These are phyloP conservation scores for Blastosporella zonata DNA, from an alignment of 1,284 basidiomycete species.

Conservation along the genomic window DNA sequence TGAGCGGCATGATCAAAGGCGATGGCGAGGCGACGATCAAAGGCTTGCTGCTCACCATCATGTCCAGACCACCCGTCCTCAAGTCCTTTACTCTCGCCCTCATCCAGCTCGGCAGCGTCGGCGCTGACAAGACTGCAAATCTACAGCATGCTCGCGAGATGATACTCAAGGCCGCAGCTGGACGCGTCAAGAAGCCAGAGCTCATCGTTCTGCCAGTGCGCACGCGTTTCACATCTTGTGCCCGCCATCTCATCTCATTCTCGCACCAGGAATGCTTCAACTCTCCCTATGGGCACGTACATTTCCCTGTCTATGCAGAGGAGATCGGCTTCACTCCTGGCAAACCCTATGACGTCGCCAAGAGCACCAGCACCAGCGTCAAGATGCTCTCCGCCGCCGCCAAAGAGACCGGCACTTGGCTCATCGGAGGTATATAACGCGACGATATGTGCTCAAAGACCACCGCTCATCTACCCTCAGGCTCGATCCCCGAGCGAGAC, in stretches of 20 bases:
- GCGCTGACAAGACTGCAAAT: conserved; percentile 70
- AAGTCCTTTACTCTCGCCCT: conserved; percentile 82
- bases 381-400: conserved; percentile 82
- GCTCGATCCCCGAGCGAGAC: conserved; percentile 88
- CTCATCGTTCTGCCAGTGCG: conserved; percentile 86
- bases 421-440: conserved; percentile 77
- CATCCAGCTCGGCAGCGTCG: conserved; percentile 78
- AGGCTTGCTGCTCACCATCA: neutral
- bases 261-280: conserved; percentile 91
- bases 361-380: conserved; percentile 74
- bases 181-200: conserved; percentile 57
- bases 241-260: neutral
- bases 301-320: conserved; percentile 87
- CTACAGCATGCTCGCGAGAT: conserved; percentile 78
- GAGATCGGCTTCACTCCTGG: conserved; percentile 62
- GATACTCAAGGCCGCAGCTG: conserved; percentile 66
- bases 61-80: conserved; percentile 32
- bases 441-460: neutral
- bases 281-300: conserved; percentile 88
- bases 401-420: conserved; percentile 78
- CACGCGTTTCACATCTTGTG: neutral
- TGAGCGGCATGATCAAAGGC: conserved; percentile 36
- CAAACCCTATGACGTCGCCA: conserved; percentile 52
- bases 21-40: neutral
- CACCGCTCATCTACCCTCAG: conserved; percentile 34